These are phyloP conservation scores for Datura wrightii DNA, from an alignment of 257 asterid genomes.

Conservation along the genomic window DNA sequence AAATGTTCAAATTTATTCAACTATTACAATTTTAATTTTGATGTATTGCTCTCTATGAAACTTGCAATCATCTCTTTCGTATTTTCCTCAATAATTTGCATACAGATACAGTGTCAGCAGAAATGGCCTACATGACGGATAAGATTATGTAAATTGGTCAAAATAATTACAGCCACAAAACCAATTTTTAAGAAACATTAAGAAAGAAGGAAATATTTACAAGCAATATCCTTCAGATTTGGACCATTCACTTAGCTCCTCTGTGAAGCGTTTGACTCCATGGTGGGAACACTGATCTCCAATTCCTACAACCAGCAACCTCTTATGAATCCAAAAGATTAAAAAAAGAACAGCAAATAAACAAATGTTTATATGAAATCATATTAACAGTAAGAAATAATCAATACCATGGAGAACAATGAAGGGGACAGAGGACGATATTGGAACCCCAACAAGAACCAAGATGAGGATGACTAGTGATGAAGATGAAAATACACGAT, in stretches of 20 bases:
- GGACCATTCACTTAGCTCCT: constrained; percentile 70
- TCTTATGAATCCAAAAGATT: no score
- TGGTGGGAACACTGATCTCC: constrained; percentile 88
- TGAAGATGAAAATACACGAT: constrained; percentile 26
- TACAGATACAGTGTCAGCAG: neutral
- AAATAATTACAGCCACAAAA: neutral
- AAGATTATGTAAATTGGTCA: neutral
- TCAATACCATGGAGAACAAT: constrained; percentile 85
- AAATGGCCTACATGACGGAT: neutral
- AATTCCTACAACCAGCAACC: constrained; percentile 53
- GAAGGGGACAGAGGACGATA: constrained; percentile 68
- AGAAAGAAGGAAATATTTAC: constrained; percentile 40
- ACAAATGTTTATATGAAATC: neutral
- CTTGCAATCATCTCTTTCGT: no score
- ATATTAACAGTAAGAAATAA: neutral
- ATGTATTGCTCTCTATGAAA: no score
- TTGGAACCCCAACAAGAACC: constrained; percentile 44
- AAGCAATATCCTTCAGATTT: constrained; percentile 77
- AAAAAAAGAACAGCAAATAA: constrained; percentile 19
- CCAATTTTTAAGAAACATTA: neutral
- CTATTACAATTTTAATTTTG: no score
- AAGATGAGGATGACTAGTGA: constrained; percentile 35
- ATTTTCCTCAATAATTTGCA: neutral
- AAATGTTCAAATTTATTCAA: neutral
- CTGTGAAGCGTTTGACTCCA: constrained; percentile 76